These are phyloP conservation scores for Plasmodium ovale DNA, from an alignment of 169 alveolate genomes.

Conservation along the genomic window DNA sequence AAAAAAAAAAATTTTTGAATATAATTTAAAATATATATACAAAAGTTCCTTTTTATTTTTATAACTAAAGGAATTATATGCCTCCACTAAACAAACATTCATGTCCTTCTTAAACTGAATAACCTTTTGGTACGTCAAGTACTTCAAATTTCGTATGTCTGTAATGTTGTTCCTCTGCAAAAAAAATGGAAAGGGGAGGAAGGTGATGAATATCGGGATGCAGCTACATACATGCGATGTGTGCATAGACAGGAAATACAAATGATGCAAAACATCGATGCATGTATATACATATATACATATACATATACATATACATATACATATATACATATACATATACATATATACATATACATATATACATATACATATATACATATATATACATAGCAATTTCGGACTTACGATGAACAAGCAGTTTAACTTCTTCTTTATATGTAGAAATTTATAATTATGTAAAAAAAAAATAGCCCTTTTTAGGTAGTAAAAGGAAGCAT, in stretches of 20 bases:
- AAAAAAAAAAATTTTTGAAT: constrained; percentile 61
- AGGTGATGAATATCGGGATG: too few relatives aligned
- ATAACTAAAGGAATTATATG: constrained; percentile 61
- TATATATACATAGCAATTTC: neutral
- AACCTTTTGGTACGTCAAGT: constrained; percentile 42
- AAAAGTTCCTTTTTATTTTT: constrained; percentile 69
- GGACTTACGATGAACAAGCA: constrained; percentile 47
- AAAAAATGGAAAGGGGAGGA: neutral
- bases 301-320: neutral
- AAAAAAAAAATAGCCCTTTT: constrained; percentile 63
- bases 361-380: neutral
- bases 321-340: too few relatives aligned
- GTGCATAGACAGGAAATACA: too few relatives aligned
- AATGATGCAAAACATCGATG: neutral
- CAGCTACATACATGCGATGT: neutral
- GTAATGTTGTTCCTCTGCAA: constrained; percentile 57
- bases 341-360: neutral
- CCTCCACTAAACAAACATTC: constrained; percentile 53
- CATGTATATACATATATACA: neutral
- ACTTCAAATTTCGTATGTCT: constrained; percentile 44
- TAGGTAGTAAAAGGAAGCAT: constrained; percentile 67
- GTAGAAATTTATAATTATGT: constrained; percentile 57
- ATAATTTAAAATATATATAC: constrained; percentile 57
- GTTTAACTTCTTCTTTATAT: constrained; percentile 52
- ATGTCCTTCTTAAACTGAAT: constrained; percentile 70